Evolutionary conservation across 768 basidiomycete genomes (phyloP).

Genomic region (Rossbeevera mucosa): DNA sequence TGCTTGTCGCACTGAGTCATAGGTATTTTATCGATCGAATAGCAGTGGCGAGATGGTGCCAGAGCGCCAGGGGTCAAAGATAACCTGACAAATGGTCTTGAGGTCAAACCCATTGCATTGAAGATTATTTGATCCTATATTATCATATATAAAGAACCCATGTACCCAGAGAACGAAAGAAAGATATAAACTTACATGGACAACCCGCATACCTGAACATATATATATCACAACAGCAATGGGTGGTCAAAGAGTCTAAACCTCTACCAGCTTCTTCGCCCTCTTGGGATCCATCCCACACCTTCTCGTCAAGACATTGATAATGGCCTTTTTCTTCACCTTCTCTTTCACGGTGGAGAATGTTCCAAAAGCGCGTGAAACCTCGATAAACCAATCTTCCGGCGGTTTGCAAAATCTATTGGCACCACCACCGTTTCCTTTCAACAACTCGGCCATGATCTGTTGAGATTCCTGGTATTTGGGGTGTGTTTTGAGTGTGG

Average conservation of each 20-base stretch:
- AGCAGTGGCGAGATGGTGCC: too few relatives aligned
- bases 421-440: not conserved
- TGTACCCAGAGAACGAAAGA: too few relatives aligned
- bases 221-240: too few relatives aligned
- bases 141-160: too few relatives aligned
- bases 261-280: not conserved
- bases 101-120: too few relatives aligned
- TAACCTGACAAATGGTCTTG: too few relatives aligned
- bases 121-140: not conserved
- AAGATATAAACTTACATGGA: too few relatives aligned
- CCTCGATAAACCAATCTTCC: slow-evolving; percentile 20
- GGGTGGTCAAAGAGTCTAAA: too few relatives aligned
- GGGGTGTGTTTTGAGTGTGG: slow-evolving; percentile 23
- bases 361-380: slow-evolving; percentile 19
- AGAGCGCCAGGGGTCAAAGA: too few relatives aligned
- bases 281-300: slow-evolving; percentile 18
- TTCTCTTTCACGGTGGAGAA: slow-evolving; percentile 19
- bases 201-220: too few relatives aligned
- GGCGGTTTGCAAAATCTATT: slow-evolving; percentile 23
- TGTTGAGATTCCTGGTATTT: slow-evolving; percentile 23
- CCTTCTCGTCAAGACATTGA: slow-evolving; percentile 25
- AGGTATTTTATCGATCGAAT: too few relatives aligned
- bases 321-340: slow-evolving; percentile 19
- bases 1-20: too few relatives aligned
- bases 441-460: slow-evolving; percentile 16